Evolutionary conservation across 2,329 filamentous ascomycete species (phyloP), one percentile per base, ranked within the genome.

Genomic region (Dactylonectria macrodidyma): DNA sequence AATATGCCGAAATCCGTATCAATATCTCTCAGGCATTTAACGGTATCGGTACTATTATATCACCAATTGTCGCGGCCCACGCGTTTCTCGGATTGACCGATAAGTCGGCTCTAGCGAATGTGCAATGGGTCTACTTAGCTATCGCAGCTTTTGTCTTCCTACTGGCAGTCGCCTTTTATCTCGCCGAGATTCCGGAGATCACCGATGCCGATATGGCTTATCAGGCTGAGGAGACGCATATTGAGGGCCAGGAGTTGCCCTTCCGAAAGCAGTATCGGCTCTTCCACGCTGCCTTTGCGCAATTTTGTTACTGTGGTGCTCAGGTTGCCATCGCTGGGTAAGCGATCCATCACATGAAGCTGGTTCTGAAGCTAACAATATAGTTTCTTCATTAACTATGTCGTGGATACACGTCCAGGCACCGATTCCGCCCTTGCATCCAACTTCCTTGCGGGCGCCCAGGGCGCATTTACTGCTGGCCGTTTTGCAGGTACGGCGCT

Each of bases 1-100:
- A 87, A 70, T 93, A 91, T 79, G 89, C 92, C 8, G 92, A 93
- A 75, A 81, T 94, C 69, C 89, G 93, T 70, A 89, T 95, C 82
- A 93, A 94, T 80, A 82, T 94, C 58, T 90, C 92, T 1, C 92
- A 95, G 79, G 91, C 91, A 61, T 91, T 94, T 81, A 92, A 95
- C 76, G 92, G 91, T 62, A 89, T 94, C 54, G 92, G 92, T 48
- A 91, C 91, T 7, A 90, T 94, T 50, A 72, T 94, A 44, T 91
- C 91, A 0, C 92, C 93, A 3, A 88, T 94, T 0, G 84, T 95
- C 12, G 93, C 91, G 47, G 91, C 90, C 2, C 90, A 91, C 67
- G 91, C 92, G 62, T 92, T 95, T 81, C 94, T 94, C 82, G 88
- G 86, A 65, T 87, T 88, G 56, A 84, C 86, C 64, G 86, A 88